These are phyloP conservation scores for Pseudisothecium myosuroides DNA, from an alignment of 225 moss, liverwort and hornwort species.

Conservation along the genomic window DNA sequence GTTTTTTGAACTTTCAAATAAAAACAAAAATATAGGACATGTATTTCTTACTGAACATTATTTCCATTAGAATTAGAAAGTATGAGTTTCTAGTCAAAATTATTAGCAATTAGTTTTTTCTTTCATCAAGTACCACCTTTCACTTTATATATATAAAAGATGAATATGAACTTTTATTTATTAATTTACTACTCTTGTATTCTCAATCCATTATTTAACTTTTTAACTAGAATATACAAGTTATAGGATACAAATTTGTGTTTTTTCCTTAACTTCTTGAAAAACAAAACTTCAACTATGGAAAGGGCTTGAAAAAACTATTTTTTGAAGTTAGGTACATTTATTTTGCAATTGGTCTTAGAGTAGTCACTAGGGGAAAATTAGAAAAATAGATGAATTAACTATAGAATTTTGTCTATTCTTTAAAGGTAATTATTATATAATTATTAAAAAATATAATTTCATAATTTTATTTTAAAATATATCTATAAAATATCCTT, in stretches of 20 bases:
- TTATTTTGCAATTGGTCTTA: not conserved
- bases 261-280: not conserved
- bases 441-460: not conserved
- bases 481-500: no score
- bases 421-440: not conserved
- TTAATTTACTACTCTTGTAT: not conserved
- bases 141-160: no score
- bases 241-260: not conserved
- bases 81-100: not conserved
- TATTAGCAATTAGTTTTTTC: not conserved
- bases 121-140: not conserved
- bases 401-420: not conserved
- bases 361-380: rapidly evolving
- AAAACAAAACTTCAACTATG: not conserved
- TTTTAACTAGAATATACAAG: not conserved
- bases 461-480: not conserved
- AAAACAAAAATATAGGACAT: not conserved
- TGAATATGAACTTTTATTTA: not conserved
- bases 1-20: not conserved
- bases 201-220: not conserved
- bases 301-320: not conserved
- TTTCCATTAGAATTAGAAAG: not conserved
- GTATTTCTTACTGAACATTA: not conserved
- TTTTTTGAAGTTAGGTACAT: not conserved
- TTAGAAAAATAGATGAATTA: not conserved